Conservation (phyloP, 2,329 filamentous ascomycete species). For the Fusarium sp. region DNA sequence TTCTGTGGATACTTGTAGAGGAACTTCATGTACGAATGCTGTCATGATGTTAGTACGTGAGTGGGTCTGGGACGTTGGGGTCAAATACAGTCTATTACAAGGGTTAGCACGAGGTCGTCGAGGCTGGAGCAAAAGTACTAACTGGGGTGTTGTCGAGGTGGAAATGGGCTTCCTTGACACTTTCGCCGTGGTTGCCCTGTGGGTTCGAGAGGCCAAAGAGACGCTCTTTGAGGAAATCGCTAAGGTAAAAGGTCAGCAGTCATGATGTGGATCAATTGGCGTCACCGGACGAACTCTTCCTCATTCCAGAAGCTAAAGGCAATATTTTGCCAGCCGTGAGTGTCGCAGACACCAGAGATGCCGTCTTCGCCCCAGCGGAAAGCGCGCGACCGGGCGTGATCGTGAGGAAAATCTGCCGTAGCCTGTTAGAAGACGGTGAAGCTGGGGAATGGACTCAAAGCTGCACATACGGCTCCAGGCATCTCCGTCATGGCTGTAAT, state of each 20-base stretch:
- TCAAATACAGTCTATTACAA: constrained; percentile 61
- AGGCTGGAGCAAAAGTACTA: constrained; percentile 48
- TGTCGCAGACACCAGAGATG: constrained; percentile 93
- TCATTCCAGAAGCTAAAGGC: constrained; percentile 98
- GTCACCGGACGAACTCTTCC: constrained; percentile 77
- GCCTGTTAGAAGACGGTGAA: constrained; percentile 33
- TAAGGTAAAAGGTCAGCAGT: constrained; percentile 63
- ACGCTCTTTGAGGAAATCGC: constrained; percentile 93
- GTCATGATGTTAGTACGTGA: constrained; percentile 39
- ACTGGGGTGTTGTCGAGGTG: constrained; percentile 94
- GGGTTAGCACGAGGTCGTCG: constrained; percentile 41
- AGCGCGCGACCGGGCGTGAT: constrained; percentile 88
- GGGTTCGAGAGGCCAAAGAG: constrained; percentile 96
- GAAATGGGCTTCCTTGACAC: constrained; percentile 96
- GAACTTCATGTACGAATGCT: constrained; percentile 99
- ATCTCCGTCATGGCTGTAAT: constrained; percentile 91
- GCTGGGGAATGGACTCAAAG: constrained; percentile 2
- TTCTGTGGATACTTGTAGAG: constrained; percentile 97
- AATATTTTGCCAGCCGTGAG: constrained; percentile 92
- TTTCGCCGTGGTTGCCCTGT: constrained; percentile 97
- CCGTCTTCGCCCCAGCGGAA: constrained; percentile 98
- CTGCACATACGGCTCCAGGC: constrained; percentile 89
- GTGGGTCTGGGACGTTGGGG: not conserved
- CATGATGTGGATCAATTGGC: not conserved
- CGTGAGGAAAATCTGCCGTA: constrained; percentile 87